phyloP scores from a whole-genome alignment of 2,329 filamentous ascomycete genomes.

The Leptographium radiaticola region DNA sequence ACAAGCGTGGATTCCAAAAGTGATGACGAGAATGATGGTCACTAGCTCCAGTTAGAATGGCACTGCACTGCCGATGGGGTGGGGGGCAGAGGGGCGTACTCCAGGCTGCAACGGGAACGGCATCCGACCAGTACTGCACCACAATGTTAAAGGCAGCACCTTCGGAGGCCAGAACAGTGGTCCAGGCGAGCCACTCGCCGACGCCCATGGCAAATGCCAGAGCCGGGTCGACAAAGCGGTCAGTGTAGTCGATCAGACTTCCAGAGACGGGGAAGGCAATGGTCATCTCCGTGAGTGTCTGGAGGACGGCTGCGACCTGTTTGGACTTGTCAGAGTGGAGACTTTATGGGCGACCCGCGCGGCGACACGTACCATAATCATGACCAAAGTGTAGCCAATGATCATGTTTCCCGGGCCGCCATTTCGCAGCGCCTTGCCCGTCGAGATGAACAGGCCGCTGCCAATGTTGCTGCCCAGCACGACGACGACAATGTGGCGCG shows the following conservation, averaged over 20 bases:
- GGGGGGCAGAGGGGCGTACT: background rate
- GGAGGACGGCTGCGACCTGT: background rate
- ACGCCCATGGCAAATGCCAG: background rate
- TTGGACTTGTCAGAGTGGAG: background rate
- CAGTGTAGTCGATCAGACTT: background rate
- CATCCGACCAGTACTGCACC: background rate
- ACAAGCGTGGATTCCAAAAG: background rate
- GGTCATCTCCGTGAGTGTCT: background rate
- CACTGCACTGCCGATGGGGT: too few species aligned
- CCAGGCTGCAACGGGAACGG: background rate
- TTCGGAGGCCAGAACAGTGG: background rate
- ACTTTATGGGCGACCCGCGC: background rate
- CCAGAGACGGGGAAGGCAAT: background rate
- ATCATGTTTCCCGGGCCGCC: background rate
- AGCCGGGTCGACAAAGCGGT: conserved; percentile 1
- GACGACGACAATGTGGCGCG: background rate
- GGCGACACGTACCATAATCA: background rate
- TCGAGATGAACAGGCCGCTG: background rate
- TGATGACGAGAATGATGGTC: background rate
- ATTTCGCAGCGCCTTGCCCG: background rate
- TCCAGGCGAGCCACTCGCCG: conserved; percentile 1
- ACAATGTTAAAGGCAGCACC: background rate
- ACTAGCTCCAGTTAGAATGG: background rate
- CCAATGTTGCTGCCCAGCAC: background rate
- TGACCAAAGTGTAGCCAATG: background rate